Evolutionary conservation across 1,139 yeast genomes (phyloP), one percentile per base, ranked within the genome.

Genomic region (Saccharomyces hybrid): DNA sequence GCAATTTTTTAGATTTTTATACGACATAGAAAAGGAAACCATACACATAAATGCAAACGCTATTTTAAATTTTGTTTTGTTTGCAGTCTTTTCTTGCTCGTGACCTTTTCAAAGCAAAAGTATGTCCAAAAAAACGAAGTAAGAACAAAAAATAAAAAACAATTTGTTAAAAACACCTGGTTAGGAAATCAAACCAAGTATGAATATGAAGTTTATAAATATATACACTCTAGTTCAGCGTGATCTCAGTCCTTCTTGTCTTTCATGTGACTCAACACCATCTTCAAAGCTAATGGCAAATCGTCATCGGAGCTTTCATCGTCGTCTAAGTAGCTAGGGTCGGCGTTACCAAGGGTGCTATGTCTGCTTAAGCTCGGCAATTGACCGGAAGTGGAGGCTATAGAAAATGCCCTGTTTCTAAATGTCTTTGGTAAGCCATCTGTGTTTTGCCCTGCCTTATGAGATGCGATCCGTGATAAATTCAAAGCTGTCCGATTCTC

Each of bases 271-370:
- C 68, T 67, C 4, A 72, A 64, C 14, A 73, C 69, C 56, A 65
- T 70, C 62, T 70, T 71, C 50, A 73, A 56, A 2, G 73, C 72
- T 24, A 71, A 53, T 2, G 77, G 77, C 16, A 73, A 53, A 16
- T 71, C 73, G 6, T 66, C 70, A 41, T 67, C 70, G n/a, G 87
- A 83, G 8, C 80, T 78, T 38, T 57, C 58, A 5, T 56, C 60
- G 2, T 57, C 59, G 31, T 57, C 58, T 12, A 41, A 58, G 29
- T 42, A 54, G 8, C 52, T 55, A 11, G 60, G 50, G 34, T 64
- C 64, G 0, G 64, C 59, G 44, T 67, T 69, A 21, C 73, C 73
- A 12, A 71, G 50, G 0, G 74, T 71, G 44, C 58, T 64, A 0
- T 61, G 57, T 51, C 64, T 68, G 1, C 62, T 49, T 21, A 64